Conservation (phyloP, 345 rosid species). For the Citrus trifoliata region DNA sequence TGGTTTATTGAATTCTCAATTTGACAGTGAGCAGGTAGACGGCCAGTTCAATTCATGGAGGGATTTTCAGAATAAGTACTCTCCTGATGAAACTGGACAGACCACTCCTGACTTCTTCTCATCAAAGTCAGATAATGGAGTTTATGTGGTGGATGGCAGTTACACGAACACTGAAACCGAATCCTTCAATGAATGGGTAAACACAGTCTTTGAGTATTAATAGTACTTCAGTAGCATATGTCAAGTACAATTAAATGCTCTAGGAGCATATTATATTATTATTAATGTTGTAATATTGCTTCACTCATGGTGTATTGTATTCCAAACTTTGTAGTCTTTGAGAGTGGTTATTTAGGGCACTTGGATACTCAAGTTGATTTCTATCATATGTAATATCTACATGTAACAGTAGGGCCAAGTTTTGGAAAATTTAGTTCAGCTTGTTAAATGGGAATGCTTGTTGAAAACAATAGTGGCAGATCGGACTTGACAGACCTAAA, state of each 20-base stretch:
- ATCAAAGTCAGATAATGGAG: not conserved
- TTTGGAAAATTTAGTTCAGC: not conserved
- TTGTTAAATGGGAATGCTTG: not conserved
- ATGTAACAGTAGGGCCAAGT: not conserved
- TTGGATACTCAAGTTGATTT: not conserved
- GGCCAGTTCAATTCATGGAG: not conserved
- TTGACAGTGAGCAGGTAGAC: not conserved
- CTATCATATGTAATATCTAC: not conserved
- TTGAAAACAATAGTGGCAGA: too few relatives aligned
- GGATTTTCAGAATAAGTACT: not conserved
- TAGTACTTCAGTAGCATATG: not conserved
- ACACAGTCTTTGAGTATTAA: not conserved
- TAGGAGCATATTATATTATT: not conserved
- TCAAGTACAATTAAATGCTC: not conserved
- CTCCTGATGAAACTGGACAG: not conserved
- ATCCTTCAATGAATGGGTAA: not conserved
- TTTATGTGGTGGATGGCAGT: not conserved
- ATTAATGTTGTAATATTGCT: not conserved
- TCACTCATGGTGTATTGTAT: not conserved
- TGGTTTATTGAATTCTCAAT: not conserved
- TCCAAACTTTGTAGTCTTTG: not conserved
- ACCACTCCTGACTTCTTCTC: not conserved
- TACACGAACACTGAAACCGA: not conserved
- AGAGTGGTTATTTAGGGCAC: not conserved
- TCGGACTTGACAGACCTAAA: too few relatives aligned